phyloP scores from a whole-genome alignment of 2,329 filamentous ascomycete species.

The Fusarium nygamai region DNA sequence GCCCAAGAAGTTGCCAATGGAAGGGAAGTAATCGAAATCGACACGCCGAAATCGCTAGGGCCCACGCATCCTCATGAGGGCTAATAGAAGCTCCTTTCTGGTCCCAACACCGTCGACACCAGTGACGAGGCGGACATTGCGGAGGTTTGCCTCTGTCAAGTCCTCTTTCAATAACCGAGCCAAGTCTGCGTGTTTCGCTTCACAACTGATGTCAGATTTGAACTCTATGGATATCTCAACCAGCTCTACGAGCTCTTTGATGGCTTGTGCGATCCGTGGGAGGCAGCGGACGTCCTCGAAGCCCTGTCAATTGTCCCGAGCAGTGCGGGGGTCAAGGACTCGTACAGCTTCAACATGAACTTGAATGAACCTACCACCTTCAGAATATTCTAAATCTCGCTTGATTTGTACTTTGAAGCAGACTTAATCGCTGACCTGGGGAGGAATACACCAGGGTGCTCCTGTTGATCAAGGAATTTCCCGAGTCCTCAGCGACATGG shows the following conservation, averaged over 20 bases:
- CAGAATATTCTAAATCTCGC: background rate
- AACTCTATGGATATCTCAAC: background rate
- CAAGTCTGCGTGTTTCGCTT: background rate
- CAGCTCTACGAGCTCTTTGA: background rate
- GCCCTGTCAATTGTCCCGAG: background rate
- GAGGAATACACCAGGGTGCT: accelerated
- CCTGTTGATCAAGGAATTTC: background rate
- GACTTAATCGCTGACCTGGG: background rate
- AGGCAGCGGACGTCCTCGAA: background rate
- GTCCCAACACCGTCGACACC: background rate
- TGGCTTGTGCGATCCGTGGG: background rate
- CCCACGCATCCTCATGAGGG: background rate
- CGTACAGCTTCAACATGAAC: background rate
- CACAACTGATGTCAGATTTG: accelerated
- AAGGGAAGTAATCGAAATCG: background rate
- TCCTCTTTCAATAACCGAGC: background rate
- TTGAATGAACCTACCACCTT: background rate
- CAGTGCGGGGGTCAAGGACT: background rate
- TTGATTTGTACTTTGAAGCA: background rate
- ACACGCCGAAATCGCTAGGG: background rate
- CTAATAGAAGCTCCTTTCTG: background rate
- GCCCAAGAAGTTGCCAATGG: background rate
- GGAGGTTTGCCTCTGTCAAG: background rate
- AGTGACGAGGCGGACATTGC: background rate
- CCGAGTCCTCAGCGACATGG: background rate